Evolutionary conservation across 768 basidiomycete genomes (phyloP), one percentile per base, ranked within the genome.

Genomic region (Hygrophorus pudorinus): DNA sequence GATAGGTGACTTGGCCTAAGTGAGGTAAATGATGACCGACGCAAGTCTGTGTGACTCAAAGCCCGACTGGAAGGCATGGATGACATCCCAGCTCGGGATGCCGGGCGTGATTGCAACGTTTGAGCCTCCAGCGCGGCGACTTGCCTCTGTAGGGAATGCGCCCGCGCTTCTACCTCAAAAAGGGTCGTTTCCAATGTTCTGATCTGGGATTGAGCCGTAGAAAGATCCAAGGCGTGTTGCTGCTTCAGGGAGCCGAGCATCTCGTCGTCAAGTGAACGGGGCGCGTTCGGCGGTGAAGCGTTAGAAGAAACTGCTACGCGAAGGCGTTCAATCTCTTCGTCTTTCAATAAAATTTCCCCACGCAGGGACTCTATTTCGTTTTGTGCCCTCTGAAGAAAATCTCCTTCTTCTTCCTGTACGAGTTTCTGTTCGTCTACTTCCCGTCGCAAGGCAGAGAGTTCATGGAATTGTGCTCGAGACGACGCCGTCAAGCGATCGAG

Each of bases 151-250:
- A 86, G 57, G 2, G 70, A 61, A 56, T 88, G 83, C 12, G 76
- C 70, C 43, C 68, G 71, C 33, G 77, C 78, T 50, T 89, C 82
- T 21, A 82, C 79, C 48, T 85, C 76, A 59, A 84, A 90, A 21
- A 82, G 68, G 9, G 72, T 59, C 8, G 76, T 76, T 61, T 93
- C 87, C 53, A 91, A 68, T 3, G 75, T 72, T 9, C 90, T 78
- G 40, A 92, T 81, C 56, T 79, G 78, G 0, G 85, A 85, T 29
- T 85, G 85, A 3, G 88, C 78, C 9, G 76, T 67, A 29, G 88
- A 91, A 5, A 92, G 70, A 47, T 90, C 88, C 46, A 93, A 73
- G 10, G 75, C 71, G 53, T 89, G 84, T 50, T 87, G 83, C 54
- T 89, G 84, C 53, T 70, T 70, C 28, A 85, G 61, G 18, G 80